Conservation (phyloP, 176 grass and related monocot genomes). For the Bothriochloa decipiens region DNA sequence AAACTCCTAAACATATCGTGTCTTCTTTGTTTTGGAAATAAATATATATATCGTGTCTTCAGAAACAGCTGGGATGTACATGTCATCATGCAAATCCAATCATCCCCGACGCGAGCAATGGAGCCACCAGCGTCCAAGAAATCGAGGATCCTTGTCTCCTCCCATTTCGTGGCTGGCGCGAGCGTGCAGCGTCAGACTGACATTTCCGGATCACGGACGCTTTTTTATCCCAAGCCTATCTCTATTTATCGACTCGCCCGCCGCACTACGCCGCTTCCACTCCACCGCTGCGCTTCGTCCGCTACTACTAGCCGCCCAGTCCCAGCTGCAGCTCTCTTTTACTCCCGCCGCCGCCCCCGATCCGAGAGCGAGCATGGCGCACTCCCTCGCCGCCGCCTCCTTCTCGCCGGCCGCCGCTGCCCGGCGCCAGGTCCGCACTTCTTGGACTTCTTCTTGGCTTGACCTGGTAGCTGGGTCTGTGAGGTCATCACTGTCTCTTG, state of each 20-base stretch:
- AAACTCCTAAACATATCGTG: neutral
- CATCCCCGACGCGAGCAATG: neutral
- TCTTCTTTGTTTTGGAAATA: too few relatives aligned
- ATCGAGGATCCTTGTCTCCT: neutral
- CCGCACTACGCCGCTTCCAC: slow-evolving; percentile 7
- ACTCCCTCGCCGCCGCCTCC: slow-evolving; percentile 25
- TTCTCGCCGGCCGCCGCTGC: slow-evolving; percentile 44
- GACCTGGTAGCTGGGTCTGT: neutral
- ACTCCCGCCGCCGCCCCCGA: slow-evolving; percentile 19
- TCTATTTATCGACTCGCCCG: slow-evolving; percentile 48
- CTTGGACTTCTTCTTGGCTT: slow-evolving; percentile 6
- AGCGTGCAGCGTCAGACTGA: slow-evolving; percentile 19
- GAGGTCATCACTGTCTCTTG: neutral
- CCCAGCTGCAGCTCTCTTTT: neutral
- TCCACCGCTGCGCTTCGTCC: slow-evolving; percentile 25
- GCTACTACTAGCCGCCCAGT: neutral
- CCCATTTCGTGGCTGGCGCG: slow-evolving; percentile 1
- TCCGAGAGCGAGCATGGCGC: slow-evolving; percentile 49
- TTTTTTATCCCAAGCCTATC: slow-evolving; percentile 45
- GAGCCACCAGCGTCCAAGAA: neutral
- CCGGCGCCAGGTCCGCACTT: slow-evolving; percentile 42
- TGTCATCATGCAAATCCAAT: slow-evolving; percentile 9
- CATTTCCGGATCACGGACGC: slow-evolving; percentile 22
- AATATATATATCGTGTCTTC: neutral
- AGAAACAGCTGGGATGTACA: neutral